Conservation (phyloP, 441 rosid species). For the Syzygium syzygioides region DNA sequence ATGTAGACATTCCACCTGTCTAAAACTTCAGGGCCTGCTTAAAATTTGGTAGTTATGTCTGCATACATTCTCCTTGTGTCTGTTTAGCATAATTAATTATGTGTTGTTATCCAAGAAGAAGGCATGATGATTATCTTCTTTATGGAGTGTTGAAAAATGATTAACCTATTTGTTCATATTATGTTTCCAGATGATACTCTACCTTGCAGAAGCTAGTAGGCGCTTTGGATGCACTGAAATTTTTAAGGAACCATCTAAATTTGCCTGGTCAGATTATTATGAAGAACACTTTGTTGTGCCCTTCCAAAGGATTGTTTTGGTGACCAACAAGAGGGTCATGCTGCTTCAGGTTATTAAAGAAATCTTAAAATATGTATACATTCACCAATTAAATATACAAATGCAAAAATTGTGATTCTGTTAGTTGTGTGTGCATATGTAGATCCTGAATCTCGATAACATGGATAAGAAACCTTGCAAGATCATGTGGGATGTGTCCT, state of each 20-base stretch:
- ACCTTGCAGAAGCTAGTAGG: constrained; percentile 92
- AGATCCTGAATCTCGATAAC: constrained; percentile 73
- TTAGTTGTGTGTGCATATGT: constrained; percentile 15
- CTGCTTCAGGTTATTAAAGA: constrained; percentile 73
- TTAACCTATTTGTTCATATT: neutral
- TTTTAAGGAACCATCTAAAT: constrained; percentile 96
- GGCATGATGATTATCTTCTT: neutral
- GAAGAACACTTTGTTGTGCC: constrained; percentile 85
- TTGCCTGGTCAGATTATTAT: constrained; percentile 84
- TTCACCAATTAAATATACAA: neutral
- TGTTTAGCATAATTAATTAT: neutral
- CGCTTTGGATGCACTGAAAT: constrained; percentile 90
- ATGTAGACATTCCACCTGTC: neutral
- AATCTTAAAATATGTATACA: constrained; percentile 1
- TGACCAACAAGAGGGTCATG: constrained; percentile 80
- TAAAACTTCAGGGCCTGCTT: neutral
- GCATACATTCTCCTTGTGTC: neutral
- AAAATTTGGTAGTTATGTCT: neutral
- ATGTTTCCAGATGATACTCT: constrained; percentile 72
- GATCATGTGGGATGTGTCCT: constrained; percentile 96
- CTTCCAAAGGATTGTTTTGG: constrained; percentile 72
- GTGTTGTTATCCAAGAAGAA: neutral
- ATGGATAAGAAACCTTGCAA: constrained; percentile 92
- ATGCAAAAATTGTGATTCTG: neutral
- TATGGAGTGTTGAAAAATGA: neutral